Evolutionary conservation across 164 flowering plant genomes (phyloP).

Genomic region (Tinospora cordifolia): DNA sequence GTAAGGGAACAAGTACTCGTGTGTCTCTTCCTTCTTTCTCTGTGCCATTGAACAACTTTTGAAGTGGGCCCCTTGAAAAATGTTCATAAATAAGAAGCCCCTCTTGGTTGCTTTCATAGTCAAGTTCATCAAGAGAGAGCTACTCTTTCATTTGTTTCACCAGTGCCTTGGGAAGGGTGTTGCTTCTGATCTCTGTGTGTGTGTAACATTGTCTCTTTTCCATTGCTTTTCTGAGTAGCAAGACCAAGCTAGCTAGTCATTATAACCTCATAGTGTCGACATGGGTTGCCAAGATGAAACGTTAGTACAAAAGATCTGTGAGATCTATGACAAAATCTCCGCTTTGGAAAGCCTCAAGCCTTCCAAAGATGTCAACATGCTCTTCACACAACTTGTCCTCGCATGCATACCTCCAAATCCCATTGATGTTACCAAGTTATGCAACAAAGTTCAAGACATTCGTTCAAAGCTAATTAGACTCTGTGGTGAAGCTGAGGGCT

Average conservation of each 20-base stretch:
- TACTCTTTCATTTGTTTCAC: not conserved
- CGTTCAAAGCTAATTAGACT: conserved; percentile 60
- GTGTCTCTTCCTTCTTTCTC: too few species aligned
- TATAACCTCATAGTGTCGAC: conserved; percentile 58
- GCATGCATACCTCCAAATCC: conserved; percentile 72
- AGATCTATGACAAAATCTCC: conserved; percentile 65
- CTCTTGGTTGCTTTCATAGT: conserved; percentile 10
- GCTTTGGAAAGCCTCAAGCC: conserved; percentile 65
- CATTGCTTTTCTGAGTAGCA: too few species aligned
- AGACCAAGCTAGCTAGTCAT: not conserved
- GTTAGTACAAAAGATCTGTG: conserved; percentile 44
- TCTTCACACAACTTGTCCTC: conserved; percentile 72
- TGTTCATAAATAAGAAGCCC: conserved; percentile 32
- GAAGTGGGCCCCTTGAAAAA: conserved; percentile 22
- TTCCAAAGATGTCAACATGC: conserved; percentile 67
- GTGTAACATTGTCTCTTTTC: too few species aligned
- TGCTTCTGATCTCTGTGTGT: too few species aligned
- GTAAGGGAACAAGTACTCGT: too few species aligned
- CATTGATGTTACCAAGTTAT: conserved; percentile 57
- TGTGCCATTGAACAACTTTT: not conserved
- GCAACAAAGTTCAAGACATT: conserved; percentile 38
- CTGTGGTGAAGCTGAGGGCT: conserved; percentile 80
- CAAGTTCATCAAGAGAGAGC: not conserved
- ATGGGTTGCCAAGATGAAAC: conserved; percentile 65
- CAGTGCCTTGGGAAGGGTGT: not conserved